These are phyloP conservation scores for Nicotiana benthamiana DNA, from an alignment of 257 asterid genomes.

Conservation along the genomic window DNA sequence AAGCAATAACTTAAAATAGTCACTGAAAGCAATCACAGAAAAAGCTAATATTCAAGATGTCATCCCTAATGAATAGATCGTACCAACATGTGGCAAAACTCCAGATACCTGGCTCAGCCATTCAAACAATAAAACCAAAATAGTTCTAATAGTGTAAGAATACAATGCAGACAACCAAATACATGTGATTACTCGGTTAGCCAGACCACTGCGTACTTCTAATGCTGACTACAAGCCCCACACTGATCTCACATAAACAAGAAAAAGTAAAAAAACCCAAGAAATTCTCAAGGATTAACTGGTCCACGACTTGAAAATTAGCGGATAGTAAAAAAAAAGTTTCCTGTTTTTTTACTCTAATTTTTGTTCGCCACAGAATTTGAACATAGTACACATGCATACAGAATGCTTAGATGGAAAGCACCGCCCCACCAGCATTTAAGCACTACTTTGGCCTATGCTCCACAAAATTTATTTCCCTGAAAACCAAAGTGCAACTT, in stretches of 20 bases:
- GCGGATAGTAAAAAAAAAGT: too few relatives aligned
- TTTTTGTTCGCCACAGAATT: too few relatives aligned
- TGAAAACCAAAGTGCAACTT: slow-evolving; percentile 22
- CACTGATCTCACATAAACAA: not conserved
- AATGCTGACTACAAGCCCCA: not conserved
- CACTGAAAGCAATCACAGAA: not conserved
- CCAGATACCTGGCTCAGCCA: not conserved
- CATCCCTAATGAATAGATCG: not conserved
- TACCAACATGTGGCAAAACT: not conserved
- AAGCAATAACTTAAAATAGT: not conserved
- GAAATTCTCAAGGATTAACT: not conserved
- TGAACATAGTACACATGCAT: too few relatives aligned
- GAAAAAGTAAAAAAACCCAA: not conserved
- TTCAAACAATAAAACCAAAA: not conserved
- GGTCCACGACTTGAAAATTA: slow-evolving; percentile 4
- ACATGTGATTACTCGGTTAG: not conserved
- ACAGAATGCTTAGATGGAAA: slow-evolving; percentile 10
- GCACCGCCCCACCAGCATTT: slow-evolving; percentile 33
- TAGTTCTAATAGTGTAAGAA: not conserved
- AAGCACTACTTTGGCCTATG: slow-evolving; percentile 29
- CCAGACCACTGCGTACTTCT: not conserved
- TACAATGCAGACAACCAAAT: not conserved
- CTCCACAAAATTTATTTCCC: slow-evolving; percentile 30
- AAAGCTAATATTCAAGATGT: not conserved
- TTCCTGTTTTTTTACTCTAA: too few relatives aligned